phyloP scores from a whole-genome alignment of 1,284 basidiomycete genomes.

The Leucoagaricus sp. region DNA sequence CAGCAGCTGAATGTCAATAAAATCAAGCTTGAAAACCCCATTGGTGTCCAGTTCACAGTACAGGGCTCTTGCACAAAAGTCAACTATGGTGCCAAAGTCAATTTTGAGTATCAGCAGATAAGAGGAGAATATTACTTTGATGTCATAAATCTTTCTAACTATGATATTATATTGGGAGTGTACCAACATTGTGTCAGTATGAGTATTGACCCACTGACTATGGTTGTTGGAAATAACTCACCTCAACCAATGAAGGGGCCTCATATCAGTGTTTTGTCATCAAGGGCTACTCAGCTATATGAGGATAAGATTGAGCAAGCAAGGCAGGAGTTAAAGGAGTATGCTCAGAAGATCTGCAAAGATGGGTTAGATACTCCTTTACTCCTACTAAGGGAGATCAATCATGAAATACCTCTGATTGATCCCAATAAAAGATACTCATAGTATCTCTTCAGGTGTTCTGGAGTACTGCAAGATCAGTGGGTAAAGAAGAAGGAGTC shows the following conservation, averaged over 20 bases:
- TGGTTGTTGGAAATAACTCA: constrained; percentile 20
- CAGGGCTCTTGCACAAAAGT: constrained; percentile 31
- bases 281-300: neutral
- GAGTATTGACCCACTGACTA: constrained; percentile 14
- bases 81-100: constrained; percentile 21
- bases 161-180: constrained; percentile 35
- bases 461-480: constrained; percentile 25
- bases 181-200: constrained; percentile 31
- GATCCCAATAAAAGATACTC: constrained; percentile 27
- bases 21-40: constrained; percentile 23
- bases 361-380: constrained; percentile 20
- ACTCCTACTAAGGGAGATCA: constrained; percentile 32
- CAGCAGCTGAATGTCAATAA: constrained; percentile 25
- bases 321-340: neutral
- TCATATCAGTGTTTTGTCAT: neutral
- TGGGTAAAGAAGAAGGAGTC: constrained; percentile 29
- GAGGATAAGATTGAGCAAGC: constrained; percentile 1
- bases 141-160: constrained; percentile 31
- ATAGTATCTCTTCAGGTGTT: constrained; percentile 24
- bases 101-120: constrained; percentile 19
- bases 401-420: constrained; percentile 34
- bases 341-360: constrained; percentile 13
- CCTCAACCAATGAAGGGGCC: constrained; percentile 7
- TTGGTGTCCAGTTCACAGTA: constrained; percentile 31
- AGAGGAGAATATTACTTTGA: constrained; percentile 28